Evolutionary conservation across 306 rosid species (phyloP).

Genomic region (Lagenaria siceraria): DNA sequence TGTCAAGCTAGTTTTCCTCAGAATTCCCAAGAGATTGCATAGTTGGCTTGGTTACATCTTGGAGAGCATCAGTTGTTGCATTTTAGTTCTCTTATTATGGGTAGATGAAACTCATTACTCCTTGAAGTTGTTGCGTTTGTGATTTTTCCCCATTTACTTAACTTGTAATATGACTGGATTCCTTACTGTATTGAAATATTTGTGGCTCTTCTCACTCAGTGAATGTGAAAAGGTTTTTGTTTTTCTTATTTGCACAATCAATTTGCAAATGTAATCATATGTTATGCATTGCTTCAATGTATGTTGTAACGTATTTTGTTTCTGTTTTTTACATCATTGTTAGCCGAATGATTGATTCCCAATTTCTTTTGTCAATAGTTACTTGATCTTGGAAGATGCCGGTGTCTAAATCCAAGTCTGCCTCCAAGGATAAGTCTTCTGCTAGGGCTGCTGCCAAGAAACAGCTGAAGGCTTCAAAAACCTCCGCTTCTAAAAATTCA

Average conservation of each 20-base stretch:
- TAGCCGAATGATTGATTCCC: neutral
- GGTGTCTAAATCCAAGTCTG: constrained; percentile 58
- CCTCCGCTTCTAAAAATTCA: constrained; percentile 35
- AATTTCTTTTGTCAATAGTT: constrained; percentile 21
- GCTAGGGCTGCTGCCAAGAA: constrained; percentile 50
- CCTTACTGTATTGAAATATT: neutral
- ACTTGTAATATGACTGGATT: neutral
- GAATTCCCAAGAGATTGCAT: neutral
- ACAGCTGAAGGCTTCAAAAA: constrained; percentile 49
- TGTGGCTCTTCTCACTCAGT: neutral
- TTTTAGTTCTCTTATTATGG: neutral
- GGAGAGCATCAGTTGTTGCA: neutral
- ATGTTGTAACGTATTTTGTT: neutral
- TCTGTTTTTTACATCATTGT: neutral
- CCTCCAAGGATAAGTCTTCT: constrained; percentile 58
- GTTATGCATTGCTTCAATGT: neutral
- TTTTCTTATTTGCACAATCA: neutral
- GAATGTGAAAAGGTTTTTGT: neutral
- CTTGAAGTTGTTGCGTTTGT: neutral
- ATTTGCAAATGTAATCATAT: neutral
- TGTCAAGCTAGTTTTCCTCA: neutral
- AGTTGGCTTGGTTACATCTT: neutral
- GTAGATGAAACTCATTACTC: neutral
- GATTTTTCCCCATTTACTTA: neutral
- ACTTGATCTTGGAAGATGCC: constrained; percentile 49